Percentiles rank a stretch among this genome's conserved stretches.
Evolutionary conservation across 306 rosid species (phyloP).

Genomic region (Herpetospermum pedunculosum): DNA sequence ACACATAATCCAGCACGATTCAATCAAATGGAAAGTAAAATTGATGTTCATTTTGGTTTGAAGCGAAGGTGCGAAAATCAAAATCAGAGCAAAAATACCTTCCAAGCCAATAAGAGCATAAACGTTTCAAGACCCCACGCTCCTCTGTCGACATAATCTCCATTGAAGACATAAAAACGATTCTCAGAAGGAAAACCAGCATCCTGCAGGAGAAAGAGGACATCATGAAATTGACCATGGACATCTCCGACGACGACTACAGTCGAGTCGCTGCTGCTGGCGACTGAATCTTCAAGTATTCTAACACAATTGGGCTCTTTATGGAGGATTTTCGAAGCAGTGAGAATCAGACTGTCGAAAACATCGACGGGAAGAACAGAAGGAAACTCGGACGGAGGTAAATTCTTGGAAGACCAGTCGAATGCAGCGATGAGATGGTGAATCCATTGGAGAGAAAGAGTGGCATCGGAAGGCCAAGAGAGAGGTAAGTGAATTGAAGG

Average conservation of each 20-base stretch:
- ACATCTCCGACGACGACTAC: constrained; percentile 59
- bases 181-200: constrained; percentile 58
- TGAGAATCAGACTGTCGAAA: constrained; percentile 51
- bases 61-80: neutral
- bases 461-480: constrained; percentile 52
- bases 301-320: constrained; percentile 66
- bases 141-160: constrained; percentile 85
- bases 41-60: neutral
- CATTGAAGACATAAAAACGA: constrained; percentile 61
- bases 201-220: constrained; percentile 44
- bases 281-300: constrained; percentile 26
- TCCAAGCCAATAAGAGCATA: constrained; percentile 63
- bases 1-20: constrained; percentile 13
- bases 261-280: constrained; percentile 10
- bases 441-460: constrained; percentile 43
- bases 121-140: constrained; percentile 93
- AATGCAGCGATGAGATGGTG: constrained; percentile 36
- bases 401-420: constrained; percentile 61
- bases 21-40: neutral
- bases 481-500: constrained; percentile 37
- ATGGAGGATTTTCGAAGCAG: constrained; percentile 71
- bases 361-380: constrained; percentile 48
- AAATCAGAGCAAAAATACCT: constrained; percentile 19
- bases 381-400: constrained; percentile 42
- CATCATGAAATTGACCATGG: constrained; percentile 74